A percentile compares a stretch with the other conserved stretches of the same genome.
phyloP scores from a whole-genome alignment of 495 filamentous ascomycete genomes.

The Saxophila tyrrhenica region DNA sequence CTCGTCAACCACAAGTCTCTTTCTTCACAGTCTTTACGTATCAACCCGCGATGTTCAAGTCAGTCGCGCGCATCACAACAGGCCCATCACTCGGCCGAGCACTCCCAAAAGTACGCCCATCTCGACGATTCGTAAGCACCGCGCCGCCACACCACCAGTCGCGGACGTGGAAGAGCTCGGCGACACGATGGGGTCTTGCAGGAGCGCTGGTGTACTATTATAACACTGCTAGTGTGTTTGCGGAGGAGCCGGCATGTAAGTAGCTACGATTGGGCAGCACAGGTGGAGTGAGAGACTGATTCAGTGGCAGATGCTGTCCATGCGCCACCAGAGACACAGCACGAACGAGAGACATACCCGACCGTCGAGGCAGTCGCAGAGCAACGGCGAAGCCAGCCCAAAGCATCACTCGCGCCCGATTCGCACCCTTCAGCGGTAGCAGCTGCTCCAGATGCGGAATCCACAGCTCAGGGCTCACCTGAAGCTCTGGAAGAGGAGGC shows the following conservation, averaged over 20 bases:
- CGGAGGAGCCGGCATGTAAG: constrained; percentile 69
- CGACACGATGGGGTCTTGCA: constrained; percentile 63
- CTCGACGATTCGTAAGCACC: constrained; percentile 61
- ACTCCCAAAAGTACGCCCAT: constrained; percentile 2
- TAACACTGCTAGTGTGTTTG: constrained; percentile 77
- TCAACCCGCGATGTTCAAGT: constrained; percentile 12
- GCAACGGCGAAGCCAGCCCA: constrained; percentile 20
- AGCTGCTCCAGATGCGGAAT: constrained; percentile 8
- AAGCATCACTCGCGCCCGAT: not conserved
- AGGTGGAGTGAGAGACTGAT: not conserved
- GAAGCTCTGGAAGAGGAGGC: constrained; percentile 71
- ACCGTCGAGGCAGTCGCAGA: constrained; percentile 27
- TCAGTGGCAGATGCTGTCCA: constrained; percentile 12
- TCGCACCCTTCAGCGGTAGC: constrained; percentile 4
- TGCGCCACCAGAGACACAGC: constrained; percentile 21
- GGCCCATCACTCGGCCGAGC: constrained; percentile 4
- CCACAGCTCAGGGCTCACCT: constrained; percentile 20
- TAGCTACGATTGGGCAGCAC: not conserved
- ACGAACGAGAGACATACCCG: constrained; percentile 23
- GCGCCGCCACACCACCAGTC: constrained; percentile 51
- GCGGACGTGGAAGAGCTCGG: constrained; percentile 73
- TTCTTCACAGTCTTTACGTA: not conserved
- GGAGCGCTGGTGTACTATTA: constrained; percentile 78
- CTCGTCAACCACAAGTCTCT: not conserved
- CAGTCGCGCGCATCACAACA: constrained; percentile 5